Evolutionary conservation across 2,329 filamentous ascomycete genomes (phyloP), one percentile per base, ranked within the genome.

Genomic region (Juglanconis oblonga): DNA sequence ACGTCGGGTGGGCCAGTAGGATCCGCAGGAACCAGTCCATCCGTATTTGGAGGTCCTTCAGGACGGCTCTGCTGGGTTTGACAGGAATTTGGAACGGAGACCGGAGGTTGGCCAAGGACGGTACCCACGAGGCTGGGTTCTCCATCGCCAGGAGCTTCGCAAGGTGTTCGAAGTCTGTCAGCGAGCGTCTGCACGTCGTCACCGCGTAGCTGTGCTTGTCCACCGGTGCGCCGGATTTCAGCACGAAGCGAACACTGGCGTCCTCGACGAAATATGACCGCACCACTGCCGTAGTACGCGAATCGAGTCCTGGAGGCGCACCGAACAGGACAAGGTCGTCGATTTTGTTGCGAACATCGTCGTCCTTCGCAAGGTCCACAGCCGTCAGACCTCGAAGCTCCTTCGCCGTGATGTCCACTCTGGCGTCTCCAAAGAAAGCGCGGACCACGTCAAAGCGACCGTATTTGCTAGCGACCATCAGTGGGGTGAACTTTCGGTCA

Each of bases 381-480:
- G 95, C 95, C 7, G 94, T 97, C 67, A 99, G 80, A 0, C 95
- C 95, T 61, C 95, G 86, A 14, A 91, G 76, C 72, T 99, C 96
- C 72, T 89, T 90, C 35, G 93, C 86, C 47, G 89, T 87, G 13
- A 94, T 77, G 70, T 99, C 95, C 4, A 97, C 92, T 67, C 96
- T 82, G 31, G 91, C 85, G 71, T 99, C 95, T 47, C 88, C 84
- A 72, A 96, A 98, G 5, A 99, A 81, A 9, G 88, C 87, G 61
- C 93, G 84, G 17, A 99, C 94, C 80, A 97, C 91, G 68, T 98
- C 95, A 57, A 96, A 89, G 64, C 95, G 86, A 38, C 95, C 95
- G 70, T 98, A 99, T 73, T 99, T 99, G 82, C 94, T 98, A 7
- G 94, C 94, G 64, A 99, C 90, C 95, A 99, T 99, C 59, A 99